phyloP scores from a whole-genome alignment of 164 flowering plant species.

The Chloranthus sessilifolius region DNA sequence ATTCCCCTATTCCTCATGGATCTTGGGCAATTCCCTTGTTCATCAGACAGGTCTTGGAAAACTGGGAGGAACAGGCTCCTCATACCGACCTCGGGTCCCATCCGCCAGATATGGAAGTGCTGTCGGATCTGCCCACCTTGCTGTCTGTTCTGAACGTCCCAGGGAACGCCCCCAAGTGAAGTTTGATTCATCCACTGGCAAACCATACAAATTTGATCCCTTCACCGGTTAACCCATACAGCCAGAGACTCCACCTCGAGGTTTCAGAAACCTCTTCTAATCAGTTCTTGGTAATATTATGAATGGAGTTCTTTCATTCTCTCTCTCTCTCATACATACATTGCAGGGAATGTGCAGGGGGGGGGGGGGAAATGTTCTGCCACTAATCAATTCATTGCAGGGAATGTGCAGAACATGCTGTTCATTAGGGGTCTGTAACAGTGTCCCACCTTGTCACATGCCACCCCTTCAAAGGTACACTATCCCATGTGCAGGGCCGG shows the following conservation, averaged over 20 bases:
- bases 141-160: not conserved
- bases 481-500: too few relatives aligned
- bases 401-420: too few relatives aligned
- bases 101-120: not conserved
- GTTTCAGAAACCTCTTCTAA: not conserved
- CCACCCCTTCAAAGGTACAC: too few relatives aligned
- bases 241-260: not conserved
- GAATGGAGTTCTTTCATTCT: too few relatives aligned
- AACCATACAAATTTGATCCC: constrained; percentile 7
- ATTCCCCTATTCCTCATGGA: not conserved
- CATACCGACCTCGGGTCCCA: not conserved
- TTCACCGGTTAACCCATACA: constrained; percentile 7
- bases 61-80: not conserved
- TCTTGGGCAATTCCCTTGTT: not conserved
- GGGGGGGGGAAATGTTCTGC: too few relatives aligned
- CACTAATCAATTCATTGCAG: too few relatives aligned
- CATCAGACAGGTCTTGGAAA: not conserved
- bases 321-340: too few relatives aligned
- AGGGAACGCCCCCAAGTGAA: not conserved
- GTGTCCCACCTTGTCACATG: too few relatives aligned
- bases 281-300: too few relatives aligned
- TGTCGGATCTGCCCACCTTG: not conserved
- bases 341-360: too few relatives aligned
- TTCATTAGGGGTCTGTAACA: too few relatives aligned
- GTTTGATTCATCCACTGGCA: constrained; percentile 5